Base-by-base conservation (phyloP, 495 filamentous ascomycete genomes). In the Achaetomiella virescens region DNA sequence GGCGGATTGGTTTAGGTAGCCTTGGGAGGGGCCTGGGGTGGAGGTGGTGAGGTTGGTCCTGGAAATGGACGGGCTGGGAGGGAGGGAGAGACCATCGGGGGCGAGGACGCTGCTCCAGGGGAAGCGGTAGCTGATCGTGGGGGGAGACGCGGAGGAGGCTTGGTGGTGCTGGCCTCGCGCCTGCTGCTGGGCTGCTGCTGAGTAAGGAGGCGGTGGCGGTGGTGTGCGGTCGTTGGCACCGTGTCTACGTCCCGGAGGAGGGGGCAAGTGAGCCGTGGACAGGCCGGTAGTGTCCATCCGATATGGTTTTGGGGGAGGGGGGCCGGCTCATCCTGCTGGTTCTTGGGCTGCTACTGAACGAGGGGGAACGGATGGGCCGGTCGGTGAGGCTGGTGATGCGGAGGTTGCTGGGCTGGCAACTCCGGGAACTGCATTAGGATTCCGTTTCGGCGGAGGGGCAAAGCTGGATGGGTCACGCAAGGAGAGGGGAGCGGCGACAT, bases 401-500 rank as follows among this genome's bases (percentile, higher is more conserved):
- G 53, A 29, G 33, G 45, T 17, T 42, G 53, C 18, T 6, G 53
- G 33, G 18, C 44, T 55, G 14, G 24, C 10, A 21, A n/a, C 10
- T 15, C 54, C 24, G 44, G 10, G 5, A 24, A 38, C 12, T 41
- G 54, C 27, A 52, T 49, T 40, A 52, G 57, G 44, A 42, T 56
- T 24, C 20, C 43, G 74, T 59, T 86, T 95, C 4, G 92, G 92
- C 20, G 92, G 92, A 33, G 92, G 89, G 3, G 81, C 90, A 68
- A 98, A 97, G 12, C 84, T 79, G 0, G 82, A 67, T 2, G 93
- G 92, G 68, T 98, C 93, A 63, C 86, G 85, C 18, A 98, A 76
- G 2, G 84, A 79, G n/a, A 95, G 68, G 2, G 93, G 92, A 6
- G 76, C 73, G 17, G 89, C 82, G 59, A 80, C 72, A 63, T 86